phyloP scores from a whole-genome alignment of 257 asterid species.

The Leptodermis oblonga region DNA sequence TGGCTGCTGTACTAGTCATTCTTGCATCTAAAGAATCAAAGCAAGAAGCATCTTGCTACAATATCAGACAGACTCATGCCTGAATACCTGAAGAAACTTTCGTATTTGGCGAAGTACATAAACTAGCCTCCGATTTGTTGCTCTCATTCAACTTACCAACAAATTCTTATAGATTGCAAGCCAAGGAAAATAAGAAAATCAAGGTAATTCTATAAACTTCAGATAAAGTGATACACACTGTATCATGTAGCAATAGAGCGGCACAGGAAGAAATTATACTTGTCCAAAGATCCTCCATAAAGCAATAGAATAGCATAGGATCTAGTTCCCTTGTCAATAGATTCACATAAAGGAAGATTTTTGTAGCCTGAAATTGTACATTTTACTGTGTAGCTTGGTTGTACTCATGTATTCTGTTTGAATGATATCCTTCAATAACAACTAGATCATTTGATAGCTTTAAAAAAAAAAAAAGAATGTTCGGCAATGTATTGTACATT shows the following conservation, averaged over 20 bases:
- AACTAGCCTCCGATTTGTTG: conserved; percentile 21
- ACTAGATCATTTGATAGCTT: too few relatives aligned
- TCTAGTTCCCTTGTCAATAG: too few relatives aligned
- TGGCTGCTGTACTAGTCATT: conserved; percentile 88
- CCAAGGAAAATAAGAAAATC: conserved; percentile 11
- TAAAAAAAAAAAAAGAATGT: too few relatives aligned
- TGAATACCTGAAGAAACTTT: conserved; percentile 61
- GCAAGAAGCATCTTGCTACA: conserved; percentile 51
- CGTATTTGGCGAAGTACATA: conserved; percentile 78
- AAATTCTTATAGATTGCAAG: background rate
- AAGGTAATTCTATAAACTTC: conserved; percentile 25
- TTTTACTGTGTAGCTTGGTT: too few relatives aligned
- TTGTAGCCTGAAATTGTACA: too few relatives aligned
- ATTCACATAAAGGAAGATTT: too few relatives aligned
- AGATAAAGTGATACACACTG: conserved; percentile 18
- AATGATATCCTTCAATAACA: too few relatives aligned
- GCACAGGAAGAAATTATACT: background rate
- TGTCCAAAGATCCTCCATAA: too few relatives aligned
- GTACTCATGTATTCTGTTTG: too few relatives aligned
- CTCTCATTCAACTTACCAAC: background rate
- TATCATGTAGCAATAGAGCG: background rate
- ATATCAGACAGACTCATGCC: conserved; percentile 47
- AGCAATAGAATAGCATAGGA: conserved; percentile 8
- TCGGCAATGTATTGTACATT: too few relatives aligned
- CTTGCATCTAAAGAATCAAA: conserved; percentile 63